Percentiles rank a stretch among this genome's conserved stretches.
Evolutionary conservation across 1,139 yeast genomes (phyloP).

Genomic region (Yamadazyma dushanensis): DNA sequence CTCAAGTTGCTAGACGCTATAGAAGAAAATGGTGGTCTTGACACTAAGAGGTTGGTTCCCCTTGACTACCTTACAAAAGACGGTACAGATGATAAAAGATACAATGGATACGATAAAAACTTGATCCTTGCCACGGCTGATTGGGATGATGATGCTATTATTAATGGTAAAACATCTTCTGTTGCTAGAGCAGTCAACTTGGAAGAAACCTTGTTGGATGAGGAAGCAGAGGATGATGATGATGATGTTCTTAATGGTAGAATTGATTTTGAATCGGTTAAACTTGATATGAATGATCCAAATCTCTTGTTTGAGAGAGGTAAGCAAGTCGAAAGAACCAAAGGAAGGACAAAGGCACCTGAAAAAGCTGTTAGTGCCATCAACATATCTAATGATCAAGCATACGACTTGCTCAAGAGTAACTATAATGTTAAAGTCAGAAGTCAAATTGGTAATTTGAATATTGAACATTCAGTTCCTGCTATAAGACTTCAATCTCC

Average conservation of each 20-base stretch:
- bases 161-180: constrained; percentile 44
- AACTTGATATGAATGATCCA: constrained; percentile 86
- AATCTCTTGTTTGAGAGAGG: constrained; percentile 57
- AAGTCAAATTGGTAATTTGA: constrained; percentile 87
- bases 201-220: constrained; percentile 38
- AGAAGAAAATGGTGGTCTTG: constrained; percentile 14
- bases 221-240: constrained; percentile 65
- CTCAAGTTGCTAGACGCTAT: constrained; percentile 30
- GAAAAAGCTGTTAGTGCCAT: constrained; percentile 53
- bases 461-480: constrained; percentile 89
- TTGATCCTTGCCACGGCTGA: constrained; percentile 74
- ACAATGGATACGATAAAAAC: constrained; percentile 52
- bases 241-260: constrained; percentile 80
- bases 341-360: constrained; percentile 19
- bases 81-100: constrained; percentile 38
- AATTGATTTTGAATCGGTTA: constrained; percentile 44
- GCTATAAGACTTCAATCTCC: constrained; percentile 89
- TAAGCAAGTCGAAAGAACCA: constrained; percentile 31
- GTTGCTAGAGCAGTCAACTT: constrained; percentile 4
- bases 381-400: constrained; percentile 84
- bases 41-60: constrained; percentile 21
- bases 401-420: constrained; percentile 77
- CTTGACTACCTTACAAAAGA: constrained; percentile 32
- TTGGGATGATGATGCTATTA: constrained; percentile 75
- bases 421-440: constrained; percentile 92